A percentile compares a stretch with the other conserved stretches of the same genome.
phyloP scores from a whole-genome alignment of 306 rosid genomes.

The Pyrus betulifolia region DNA sequence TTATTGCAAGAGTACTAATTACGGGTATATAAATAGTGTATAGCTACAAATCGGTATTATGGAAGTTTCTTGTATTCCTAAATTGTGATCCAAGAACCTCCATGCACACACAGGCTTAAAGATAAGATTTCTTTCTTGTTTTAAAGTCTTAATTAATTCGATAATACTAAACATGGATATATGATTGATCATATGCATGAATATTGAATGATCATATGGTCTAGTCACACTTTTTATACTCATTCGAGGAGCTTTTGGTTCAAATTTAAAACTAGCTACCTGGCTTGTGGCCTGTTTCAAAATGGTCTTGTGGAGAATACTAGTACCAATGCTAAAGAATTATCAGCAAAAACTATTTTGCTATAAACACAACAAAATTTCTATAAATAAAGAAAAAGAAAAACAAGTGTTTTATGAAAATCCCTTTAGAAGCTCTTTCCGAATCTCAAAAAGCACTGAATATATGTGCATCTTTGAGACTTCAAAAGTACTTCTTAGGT shows the following conservation, averaged over 20 bases:
- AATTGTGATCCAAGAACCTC: constrained; percentile 45
- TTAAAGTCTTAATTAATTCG: background rate
- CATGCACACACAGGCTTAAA: constrained; percentile 22
- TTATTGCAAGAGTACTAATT: background rate
- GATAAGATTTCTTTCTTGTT: constrained; percentile 4
- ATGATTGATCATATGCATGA: background rate
- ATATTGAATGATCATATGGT: background rate
- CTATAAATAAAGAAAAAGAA: too few relatives aligned
- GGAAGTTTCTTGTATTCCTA: constrained; percentile 19
- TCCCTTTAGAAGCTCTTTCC: background rate
- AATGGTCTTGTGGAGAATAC: too few relatives aligned
- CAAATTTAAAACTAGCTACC: background rate
- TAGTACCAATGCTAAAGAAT: too few relatives aligned
- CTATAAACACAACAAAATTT: background rate
- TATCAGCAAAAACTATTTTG: too few relatives aligned
- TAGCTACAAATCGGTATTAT: background rate
- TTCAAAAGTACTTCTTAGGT: too few relatives aligned
- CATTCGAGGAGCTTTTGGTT: background rate
- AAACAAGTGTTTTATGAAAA: too few relatives aligned
- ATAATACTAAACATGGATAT: background rate
- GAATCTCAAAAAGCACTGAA: background rate
- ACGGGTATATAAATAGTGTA: background rate
- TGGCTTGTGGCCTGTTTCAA: too few relatives aligned
- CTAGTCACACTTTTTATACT: background rate
- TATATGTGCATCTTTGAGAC: too few relatives aligned